Base-by-base conservation (phyloP, 352 stramenopile species). In the Lagenidium sp. region DNA sequence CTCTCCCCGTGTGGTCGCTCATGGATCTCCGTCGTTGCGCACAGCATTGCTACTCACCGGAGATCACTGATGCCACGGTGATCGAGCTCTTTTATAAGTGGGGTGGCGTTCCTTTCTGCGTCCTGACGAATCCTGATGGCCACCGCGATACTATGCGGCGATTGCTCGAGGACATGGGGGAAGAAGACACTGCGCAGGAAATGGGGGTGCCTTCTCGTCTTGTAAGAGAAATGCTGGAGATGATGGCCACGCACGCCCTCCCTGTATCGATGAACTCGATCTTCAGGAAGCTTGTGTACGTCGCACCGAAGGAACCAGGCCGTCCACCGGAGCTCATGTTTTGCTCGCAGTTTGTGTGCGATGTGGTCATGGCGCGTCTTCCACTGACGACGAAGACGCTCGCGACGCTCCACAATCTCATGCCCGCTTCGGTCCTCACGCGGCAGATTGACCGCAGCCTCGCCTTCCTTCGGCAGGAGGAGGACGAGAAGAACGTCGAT, bases 331-430 rank as follows among this genome's bases (percentile, higher is more conserved):
- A n/a, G n/a, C n/a, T n/a, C n/a, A 8, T 13, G 31, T 62, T 62
- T 38, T 53, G 46, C 19, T 62, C 53, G n/a, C 47, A 56, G 38
- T 57, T 46, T 21, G 53, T 62, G 10, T 56, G 47, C 26, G 53
- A 62, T 22, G 47, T 42, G 21, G 43, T 52, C 18, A 28, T 57
- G 22, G 20, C 19, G 30, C 11, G 30, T 10, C 4, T 47, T 12
- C 8, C 8, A 8, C 8, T 32, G 8, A 32, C 28, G 28, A 15
- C 15, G 24, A 3, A 41, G 1, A 21, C 11, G 24, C 21, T 62
- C 15, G 52, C 36, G 47, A 11, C 12, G 19, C 28, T 32, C 28
- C 8, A 32, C 8, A 32, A 15, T 15, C 8, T 13, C 15, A 15
- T 8, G 28, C n/a, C n/a, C n/a, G n/a, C n/a, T n/a, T n/a, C n/a